Evolutionary conservation across 2,329 filamentous ascomycete species (phyloP).

Genomic region (Aschersonia sp.): DNA sequence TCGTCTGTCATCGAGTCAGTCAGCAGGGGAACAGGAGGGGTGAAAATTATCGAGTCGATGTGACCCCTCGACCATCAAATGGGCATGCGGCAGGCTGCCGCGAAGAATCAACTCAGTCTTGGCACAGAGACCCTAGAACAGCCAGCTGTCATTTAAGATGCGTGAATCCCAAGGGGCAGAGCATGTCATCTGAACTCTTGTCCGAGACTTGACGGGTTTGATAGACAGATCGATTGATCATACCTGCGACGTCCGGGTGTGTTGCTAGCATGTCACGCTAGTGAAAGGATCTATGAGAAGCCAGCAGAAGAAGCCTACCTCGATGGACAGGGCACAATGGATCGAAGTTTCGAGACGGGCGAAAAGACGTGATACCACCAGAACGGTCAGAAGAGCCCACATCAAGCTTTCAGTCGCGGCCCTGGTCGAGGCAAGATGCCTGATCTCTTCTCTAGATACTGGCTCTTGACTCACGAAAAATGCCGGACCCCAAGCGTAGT

Average conservation of each 20-base stretch:
- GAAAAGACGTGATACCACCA: too few species aligned
- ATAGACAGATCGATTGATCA: neutral
- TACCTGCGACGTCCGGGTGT: neutral
- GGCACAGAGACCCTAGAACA: neutral
- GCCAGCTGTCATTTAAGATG: neutral
- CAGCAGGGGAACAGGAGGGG: neutral
- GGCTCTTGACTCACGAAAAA: too few species aligned
- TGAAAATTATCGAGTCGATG: neutral
- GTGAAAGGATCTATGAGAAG: neutral
- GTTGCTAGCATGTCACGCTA: neutral
- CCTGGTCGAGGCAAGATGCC: too few species aligned
- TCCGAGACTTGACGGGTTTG: neutral
- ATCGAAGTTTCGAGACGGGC: too few species aligned
- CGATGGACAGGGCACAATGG: too few species aligned
- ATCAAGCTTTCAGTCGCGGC: too few species aligned
- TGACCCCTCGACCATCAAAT: neutral
- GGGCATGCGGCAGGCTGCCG: neutral
- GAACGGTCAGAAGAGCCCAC: too few species aligned
- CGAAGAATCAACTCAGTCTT: neutral
- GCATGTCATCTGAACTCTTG: slow-evolving; percentile 1
- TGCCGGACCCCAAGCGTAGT: too few species aligned
- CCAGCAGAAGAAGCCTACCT: neutral
- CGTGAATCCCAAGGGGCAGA: neutral
- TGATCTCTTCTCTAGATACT: too few species aligned
- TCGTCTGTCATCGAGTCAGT: neutral